Percentiles rank a stretch among this genome's conserved stretches.
Evolutionary conservation across 1,284 basidiomycete species (phyloP).

Genomic region (Phylloporus sp.): DNA sequence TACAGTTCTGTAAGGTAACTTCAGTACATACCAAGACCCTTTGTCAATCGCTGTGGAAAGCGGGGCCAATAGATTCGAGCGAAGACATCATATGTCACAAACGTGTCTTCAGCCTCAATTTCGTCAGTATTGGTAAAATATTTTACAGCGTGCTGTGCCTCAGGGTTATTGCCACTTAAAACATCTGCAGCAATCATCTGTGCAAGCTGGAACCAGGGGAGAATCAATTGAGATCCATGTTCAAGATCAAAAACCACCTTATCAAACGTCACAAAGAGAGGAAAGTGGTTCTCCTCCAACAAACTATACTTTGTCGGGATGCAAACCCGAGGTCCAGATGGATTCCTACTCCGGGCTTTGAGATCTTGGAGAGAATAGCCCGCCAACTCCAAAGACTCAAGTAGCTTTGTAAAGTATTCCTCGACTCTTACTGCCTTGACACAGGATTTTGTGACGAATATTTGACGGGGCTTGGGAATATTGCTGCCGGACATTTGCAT

Average conservation of each 20-base stretch:
- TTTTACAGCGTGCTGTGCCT: constrained; percentile 13
- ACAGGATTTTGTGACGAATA: constrained; percentile 74
- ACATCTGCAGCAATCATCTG: constrained; percentile 34
- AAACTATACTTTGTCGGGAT: constrained; percentile 67
- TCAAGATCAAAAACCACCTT: constrained; percentile 47
- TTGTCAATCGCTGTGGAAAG: constrained; percentile 41
- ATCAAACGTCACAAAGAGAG: constrained; percentile 74
- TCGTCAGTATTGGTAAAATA: constrained; percentile 28
- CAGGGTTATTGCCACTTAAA: constrained; percentile 14
- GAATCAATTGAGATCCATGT: constrained; percentile 3
- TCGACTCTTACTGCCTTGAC: constrained; percentile 71
- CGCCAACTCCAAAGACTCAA: constrained; percentile 54
- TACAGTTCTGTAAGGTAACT: too few relatives aligned
- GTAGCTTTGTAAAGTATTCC: constrained; percentile 67
- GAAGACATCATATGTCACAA: constrained; percentile 63
- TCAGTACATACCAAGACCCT: constrained; percentile 62
- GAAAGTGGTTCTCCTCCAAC: constrained; percentile 69
- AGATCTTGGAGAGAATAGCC: constrained; percentile 50
- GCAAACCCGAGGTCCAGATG: constrained; percentile 38
- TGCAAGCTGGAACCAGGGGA: constrained; percentile 11
- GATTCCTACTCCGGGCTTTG: constrained; percentile 16
- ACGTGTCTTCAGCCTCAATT: constrained; percentile 25
- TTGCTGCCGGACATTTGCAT: too few relatives aligned
- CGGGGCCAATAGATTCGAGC: constrained; percentile 67
- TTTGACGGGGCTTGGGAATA: too few relatives aligned